Base-by-base conservation (phyloP, 306 rosid species). In the Cucurbita moschata region DNA sequence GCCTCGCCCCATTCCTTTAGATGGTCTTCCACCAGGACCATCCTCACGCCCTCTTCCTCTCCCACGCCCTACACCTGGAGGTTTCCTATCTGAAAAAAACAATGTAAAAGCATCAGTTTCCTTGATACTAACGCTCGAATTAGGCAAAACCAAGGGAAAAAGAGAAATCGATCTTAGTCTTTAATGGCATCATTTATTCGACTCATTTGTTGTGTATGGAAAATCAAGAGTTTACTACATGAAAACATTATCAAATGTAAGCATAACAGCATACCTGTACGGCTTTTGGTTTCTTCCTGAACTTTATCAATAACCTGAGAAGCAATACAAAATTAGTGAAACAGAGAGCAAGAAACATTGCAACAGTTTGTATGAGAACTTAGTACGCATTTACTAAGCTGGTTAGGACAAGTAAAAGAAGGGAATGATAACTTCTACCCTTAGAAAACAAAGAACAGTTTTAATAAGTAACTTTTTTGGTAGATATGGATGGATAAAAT, bases 211-310 rank as follows among this genome's bases (percentile, higher is more conserved):
- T 35, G 68, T 62, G 35, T 62, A n/a, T 16, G 26, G 68, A 62
- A 23, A 15, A 62, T 62, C 68, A 62, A 38, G 69, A 38, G 49
- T 15, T 6, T 10, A 62, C 38, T 62, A 62, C 69, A 62, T 8
- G 14, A 4, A 38, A 15, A 15, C 49, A 37, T 38, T 8, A 39
- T 13, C 49, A 38, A 62, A 38, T n/a, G 49, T 62, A 46, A 23
- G 47, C n/a, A 51, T 30, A 75, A 55, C 39, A 6, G 50, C 42
- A 68, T 82, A 94, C 99, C 99, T 15, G 92, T 19, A 11, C 96
- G 98, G 64, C 84, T 94, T 90, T 94, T 94, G 72, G 97, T 86
- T 85, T 94, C 99, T 83, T 94, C 99, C 87, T 94, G 99, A 68
- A 94, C 99, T 77, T 94, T 94, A 81, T 94, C 99, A 57, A 94